These are phyloP conservation scores for Podospora conica DNA, from an alignment of 495 filamentous ascomycete species.

Conservation along the genomic window DNA sequence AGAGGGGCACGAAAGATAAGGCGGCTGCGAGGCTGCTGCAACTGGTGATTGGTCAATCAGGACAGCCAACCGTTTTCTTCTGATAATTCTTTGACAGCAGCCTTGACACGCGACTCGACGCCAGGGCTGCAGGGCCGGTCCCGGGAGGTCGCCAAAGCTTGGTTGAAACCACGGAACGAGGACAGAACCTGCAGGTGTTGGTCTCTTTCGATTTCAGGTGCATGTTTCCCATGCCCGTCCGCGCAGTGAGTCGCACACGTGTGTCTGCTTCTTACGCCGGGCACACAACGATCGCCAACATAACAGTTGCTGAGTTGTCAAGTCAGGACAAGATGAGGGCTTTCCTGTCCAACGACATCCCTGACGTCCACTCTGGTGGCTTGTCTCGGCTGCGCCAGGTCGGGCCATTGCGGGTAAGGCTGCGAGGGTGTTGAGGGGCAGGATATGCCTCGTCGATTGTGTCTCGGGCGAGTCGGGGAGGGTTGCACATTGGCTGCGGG, in stretches of 20 bases:
- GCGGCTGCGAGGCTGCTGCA: slow-evolving; percentile 11
- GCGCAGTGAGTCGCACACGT: neutral
- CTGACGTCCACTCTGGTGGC: neutral
- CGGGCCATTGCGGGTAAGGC: neutral
- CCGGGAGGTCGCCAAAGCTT: neutral
- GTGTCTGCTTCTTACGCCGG: neutral
- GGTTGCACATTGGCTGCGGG: neutral
- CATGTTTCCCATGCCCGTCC: neutral
- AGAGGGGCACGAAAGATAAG: slow-evolving; percentile 31
- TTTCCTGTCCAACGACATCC: neutral
- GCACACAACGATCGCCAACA: neutral
- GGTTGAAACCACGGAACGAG: neutral
- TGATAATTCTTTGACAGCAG: slow-evolving; percentile 43
- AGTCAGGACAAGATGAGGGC: neutral
- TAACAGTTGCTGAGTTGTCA: neutral
- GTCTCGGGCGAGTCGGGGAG: neutral
- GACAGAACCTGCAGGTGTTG: neutral
- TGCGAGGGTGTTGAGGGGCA: neutral
- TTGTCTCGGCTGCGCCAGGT: neutral
- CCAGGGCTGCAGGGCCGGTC: slow-evolving; percentile 3
- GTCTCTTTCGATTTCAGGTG: neutral
- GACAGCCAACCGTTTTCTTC: slow-evolving; percentile 26
- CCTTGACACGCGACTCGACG: slow-evolving; percentile 17
- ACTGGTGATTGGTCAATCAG: slow-evolving; percentile 30
- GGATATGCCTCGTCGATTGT: neutral